Evolutionary conservation across 805 yeast genomes (phyloP), one percentile per base, ranked within the genome.

Genomic region (Candida awuae): DNA sequence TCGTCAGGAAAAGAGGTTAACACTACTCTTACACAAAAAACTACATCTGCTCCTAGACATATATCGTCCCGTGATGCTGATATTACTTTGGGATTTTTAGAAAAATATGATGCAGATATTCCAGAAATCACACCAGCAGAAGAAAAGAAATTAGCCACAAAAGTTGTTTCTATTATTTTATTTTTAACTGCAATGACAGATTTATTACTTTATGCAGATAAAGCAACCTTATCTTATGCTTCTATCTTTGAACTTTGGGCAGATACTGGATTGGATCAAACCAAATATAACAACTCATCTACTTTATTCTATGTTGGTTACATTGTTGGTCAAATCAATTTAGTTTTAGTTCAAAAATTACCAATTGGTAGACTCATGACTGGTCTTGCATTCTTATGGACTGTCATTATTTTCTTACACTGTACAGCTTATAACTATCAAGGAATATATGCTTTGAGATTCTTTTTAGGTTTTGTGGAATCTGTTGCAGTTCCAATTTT

Each of bases 221-320:
- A 69, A 43, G 63, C 67, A 13, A 60, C 71, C 1, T 43, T 68
- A 19, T 56, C 67, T 1, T 69, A 68, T 49, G 57, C 66, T 3
- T 52, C 68, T 0, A 58, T 67, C 27, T 52, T 66, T 20, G 77
- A 68, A 1, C 53, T 74, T 20, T 70, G 62, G 54, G 65, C 58
- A 7, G 74, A 68, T 41, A 70, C 73, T 1, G 65, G 66, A 3
- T 49, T 75, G 20, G 56, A 58, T 20, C 68, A 67, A 46, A 48
- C 62, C 36, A 61, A 60, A 35, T 73, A 70, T 51, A 68, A 69
- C 46, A 68, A 70, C 39, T 59, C 70, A 14, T 70, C 71, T 44
- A 69, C 78, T 3, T 42, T 73, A n/a, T 73, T 73, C 47, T 73
- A 73, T 48, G 72, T 65, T 18, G 80, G 78, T 5, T 71, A 61